Evolutionary conservation across 2,329 filamentous ascomycete genomes (phyloP).

Genomic region (Penicillium paneum): DNA sequence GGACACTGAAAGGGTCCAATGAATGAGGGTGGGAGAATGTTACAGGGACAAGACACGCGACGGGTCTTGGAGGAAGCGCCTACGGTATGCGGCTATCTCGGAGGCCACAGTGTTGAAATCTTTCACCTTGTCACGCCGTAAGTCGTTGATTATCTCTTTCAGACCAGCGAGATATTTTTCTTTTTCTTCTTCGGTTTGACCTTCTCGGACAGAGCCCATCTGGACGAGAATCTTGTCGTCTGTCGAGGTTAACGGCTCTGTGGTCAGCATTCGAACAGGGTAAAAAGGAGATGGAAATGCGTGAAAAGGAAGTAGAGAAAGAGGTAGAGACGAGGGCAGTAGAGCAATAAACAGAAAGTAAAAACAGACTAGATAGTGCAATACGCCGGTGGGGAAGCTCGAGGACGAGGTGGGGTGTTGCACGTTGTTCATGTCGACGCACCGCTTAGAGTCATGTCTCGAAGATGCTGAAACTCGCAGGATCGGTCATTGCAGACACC

Average conservation of each 20-base stretch:
- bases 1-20: slow-evolving; percentile 5
- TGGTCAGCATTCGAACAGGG: slow-evolving; percentile 40
- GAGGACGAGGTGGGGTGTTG: slow-evolving; percentile 22
- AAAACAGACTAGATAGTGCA: slow-evolving; percentile 4
- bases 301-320: neutral
- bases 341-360: slow-evolving; percentile 9
- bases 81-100: slow-evolving; percentile 51
- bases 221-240: slow-evolving; percentile 52
- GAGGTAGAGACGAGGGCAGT: slow-evolving; percentile 8
- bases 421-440: slow-evolving; percentile 51
- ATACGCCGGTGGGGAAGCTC: slow-evolving; percentile 20
- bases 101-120: slow-evolving; percentile 49
- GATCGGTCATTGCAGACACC: slow-evolving; percentile 69
- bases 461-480: slow-evolving; percentile 80
- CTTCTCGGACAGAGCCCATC: slow-evolving; percentile 48
- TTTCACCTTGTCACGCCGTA: slow-evolving; percentile 50
- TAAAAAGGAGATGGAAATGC: slow-evolving; percentile 21
- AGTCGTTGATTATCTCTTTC: slow-evolving; percentile 49
- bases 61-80: slow-evolving; percentile 48
- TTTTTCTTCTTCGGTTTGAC: slow-evolving; percentile 45
- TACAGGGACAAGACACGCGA: slow-evolving; percentile 48
- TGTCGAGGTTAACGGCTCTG: slow-evolving; percentile 40
- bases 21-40: slow-evolving; percentile 18
- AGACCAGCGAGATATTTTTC: slow-evolving; percentile 46
- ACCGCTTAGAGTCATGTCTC: slow-evolving; percentile 69